Evolutionary conservation across 1,139 yeast species (phyloP), one percentile per base, ranked within the genome.

Genomic region (Lodderomyces orthopsilosis): DNA sequence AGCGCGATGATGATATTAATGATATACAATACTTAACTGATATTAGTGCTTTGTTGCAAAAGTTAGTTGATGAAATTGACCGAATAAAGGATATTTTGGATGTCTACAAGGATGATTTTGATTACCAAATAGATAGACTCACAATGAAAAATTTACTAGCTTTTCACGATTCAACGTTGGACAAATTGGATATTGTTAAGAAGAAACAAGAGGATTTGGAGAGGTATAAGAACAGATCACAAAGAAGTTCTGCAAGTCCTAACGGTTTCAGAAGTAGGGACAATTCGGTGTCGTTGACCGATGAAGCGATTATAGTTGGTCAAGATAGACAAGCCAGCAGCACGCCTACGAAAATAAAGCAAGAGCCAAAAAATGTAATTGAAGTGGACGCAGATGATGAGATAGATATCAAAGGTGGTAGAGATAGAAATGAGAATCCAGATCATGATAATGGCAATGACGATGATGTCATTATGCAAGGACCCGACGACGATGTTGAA

Each of bases 31-130:
- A 30, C n/a, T 7, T 30, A 12, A 7, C 3, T 8, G 34, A 30
- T 15, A 9, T 30, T 4, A 30, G n/a, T 30, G 34, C 34, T 6
- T 15, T 63, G 6, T 56, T 73, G 35, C 53, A 54, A 19, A 75
- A 73, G 2, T 58, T 73, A 26, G 49, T 55, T 18, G 61, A 56
- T 27, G 71, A 69, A 6, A 45, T 73, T 17, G 63, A 62, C 15
- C 74, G 62, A n/a, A 68, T 76, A 0, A 55, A 55, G 32, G 50
- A 52, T 8, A 50, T 56, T 17, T 51, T 68, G 35, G 68, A 42
- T 24, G 28, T 30, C 17, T 34, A 33, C 17, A 35, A 57, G 14
- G 56, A 53, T 8, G 57, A 56, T 42, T 52, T 51, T 8, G 69
- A 67, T 22, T 71, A 64, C 46, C 45, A 51, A 4, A 54, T 73